Base-by-base conservation (phyloP, 2,329 filamentous ascomycete genomes). In the Exophiala calicioides region DNA sequence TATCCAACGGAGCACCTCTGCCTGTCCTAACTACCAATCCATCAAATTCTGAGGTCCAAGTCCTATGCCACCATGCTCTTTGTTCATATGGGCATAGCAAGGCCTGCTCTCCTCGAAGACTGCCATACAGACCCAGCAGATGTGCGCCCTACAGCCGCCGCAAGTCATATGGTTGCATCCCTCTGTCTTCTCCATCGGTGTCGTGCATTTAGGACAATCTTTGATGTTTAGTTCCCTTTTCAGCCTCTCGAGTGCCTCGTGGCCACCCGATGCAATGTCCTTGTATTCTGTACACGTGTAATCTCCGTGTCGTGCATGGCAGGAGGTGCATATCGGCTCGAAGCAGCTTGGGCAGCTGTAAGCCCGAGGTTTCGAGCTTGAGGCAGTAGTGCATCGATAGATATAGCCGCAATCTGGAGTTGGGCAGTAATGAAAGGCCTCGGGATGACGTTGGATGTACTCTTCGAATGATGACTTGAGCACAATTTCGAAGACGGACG, bases 351-450 rank as follows among this genome's bases (percentile, higher is more conserved):
- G 42, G 47, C 73, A 76, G 0, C 59, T 67, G 41, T 63, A 65
- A 0, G 50, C 50, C 3, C 47, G 16, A 4, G 31, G 31, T 13
- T 39, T 42, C 12, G 50, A 49, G 24, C 49, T 39, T 5, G 26
- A 27, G 8, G 5, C n/a, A 7, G 32, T 19, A 19, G 38, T 48
- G 32, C 45, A 48, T n/a, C 71, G 68, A 52, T 76, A 77, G 7
- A 75, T 56, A 13, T 65, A 63, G 4, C 53, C 60, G 45, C 73
- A 77, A 52, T 73, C 70, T 0, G 71, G 64, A 0, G 68, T 71
- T 2, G 71, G 68, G 41, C 74, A 77, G 50, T 66, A 67, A 3
- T 59, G 64, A 8, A 75, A 58, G 1, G 50, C 29, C 7, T 59
- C 29, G 1, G 66, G 65, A 21, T 64, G 59, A 3, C 50, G 61